phyloP scores from a whole-genome alignment of 441 rosid genomes.

The Sinapis alba region DNA sequence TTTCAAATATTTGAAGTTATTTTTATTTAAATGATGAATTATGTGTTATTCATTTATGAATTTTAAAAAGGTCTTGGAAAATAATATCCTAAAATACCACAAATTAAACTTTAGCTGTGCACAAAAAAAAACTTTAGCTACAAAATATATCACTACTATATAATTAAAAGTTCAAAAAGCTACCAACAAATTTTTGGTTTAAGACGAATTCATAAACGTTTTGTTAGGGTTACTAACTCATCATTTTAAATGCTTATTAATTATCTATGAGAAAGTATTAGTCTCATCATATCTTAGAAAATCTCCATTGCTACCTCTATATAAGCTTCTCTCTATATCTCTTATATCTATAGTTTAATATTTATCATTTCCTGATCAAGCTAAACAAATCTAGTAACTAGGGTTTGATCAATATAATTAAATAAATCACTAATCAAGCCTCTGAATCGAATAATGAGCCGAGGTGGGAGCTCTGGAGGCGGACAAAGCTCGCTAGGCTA shows the following conservation, averaged over 20 bases:
- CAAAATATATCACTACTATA: neutral
- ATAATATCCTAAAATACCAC: neutral
- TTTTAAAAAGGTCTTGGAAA: neutral
- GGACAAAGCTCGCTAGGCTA: constrained; percentile 89
- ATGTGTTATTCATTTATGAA: neutral
- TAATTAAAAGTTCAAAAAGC: neutral
- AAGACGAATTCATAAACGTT: neutral
- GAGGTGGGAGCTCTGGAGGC: constrained; percentile 83
- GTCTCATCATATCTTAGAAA: neutral
- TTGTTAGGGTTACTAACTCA: constrained; percentile 2
- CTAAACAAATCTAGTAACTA: constrained; percentile 47
- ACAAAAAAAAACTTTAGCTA: neutral
- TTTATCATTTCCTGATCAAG: neutral
- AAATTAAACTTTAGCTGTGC: neutral
- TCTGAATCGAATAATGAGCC: constrained; percentile 51
- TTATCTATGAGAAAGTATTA: neutral
- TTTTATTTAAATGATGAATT: neutral
- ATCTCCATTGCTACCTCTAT: neutral
- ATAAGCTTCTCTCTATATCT: constrained; percentile 14
- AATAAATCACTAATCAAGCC: constrained; percentile 19
- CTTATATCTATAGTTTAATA: neutral
- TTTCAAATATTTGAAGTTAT: neutral
- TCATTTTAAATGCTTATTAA: neutral
- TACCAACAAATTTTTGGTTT: neutral
- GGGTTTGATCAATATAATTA: constrained; percentile 40